These are phyloP conservation scores for Raddia distichophylla DNA, from an alignment of 176 grass and related monocot genomes.

Conservation along the genomic window DNA sequence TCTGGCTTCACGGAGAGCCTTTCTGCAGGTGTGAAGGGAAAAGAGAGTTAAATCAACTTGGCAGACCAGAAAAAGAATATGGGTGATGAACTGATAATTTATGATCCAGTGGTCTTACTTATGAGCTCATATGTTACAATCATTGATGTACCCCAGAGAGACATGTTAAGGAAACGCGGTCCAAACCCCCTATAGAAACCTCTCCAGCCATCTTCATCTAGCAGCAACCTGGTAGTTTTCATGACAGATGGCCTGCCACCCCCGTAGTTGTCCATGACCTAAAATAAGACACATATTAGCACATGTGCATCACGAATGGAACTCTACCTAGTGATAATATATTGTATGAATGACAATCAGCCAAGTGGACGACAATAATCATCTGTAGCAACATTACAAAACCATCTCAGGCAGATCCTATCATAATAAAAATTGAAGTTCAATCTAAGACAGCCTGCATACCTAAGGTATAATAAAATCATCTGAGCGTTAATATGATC, in stretches of 20 bases:
- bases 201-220: constrained; percentile 89
- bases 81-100: background rate
- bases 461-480: too few relatives aligned
- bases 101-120: constrained; percentile 49
- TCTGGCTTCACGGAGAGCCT: constrained; percentile 71
- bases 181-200: constrained; percentile 97
- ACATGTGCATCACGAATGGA: background rate
- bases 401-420: too few relatives aligned
- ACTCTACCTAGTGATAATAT: background rate
- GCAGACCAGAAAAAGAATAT: background rate
- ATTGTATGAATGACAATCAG: background rate
- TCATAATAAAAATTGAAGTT: too few relatives aligned
- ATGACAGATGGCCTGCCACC: constrained; percentile 72
- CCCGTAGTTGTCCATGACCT: constrained; percentile 94
- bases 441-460: too few relatives aligned
- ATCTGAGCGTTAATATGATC: constrained; percentile 13
- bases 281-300: constrained; percentile 27
- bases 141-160: constrained; percentile 99
- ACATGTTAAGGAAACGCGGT: constrained; percentile 91
- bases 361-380: constrained; percentile 4
- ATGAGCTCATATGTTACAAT: constrained; percentile 98
- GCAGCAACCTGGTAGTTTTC: constrained; percentile 68
- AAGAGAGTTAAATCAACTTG: constrained; percentile 13
- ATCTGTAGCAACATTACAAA: too few relatives aligned
- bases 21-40: constrained; percentile 47